Conservation (phyloP, 139 green algal species). For the Axilococcus clingmanii region DNA sequence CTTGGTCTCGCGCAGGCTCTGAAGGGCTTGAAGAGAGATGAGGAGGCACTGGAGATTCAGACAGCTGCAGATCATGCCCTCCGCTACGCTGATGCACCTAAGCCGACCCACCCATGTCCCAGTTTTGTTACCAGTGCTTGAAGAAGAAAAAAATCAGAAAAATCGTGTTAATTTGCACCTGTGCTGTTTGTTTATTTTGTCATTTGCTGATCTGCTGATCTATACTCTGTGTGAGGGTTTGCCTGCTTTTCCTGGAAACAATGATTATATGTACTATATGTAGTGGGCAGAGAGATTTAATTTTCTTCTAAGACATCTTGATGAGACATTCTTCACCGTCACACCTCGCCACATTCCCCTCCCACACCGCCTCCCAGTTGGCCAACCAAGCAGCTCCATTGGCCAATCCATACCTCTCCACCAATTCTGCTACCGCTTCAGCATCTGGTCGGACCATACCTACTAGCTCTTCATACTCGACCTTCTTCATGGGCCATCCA, state of each 20-base stretch:
- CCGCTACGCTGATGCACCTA: too few relatives aligned
- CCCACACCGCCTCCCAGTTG: constrained; percentile 6
- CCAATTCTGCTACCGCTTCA: constrained; percentile 2
- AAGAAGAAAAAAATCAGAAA: too few relatives aligned
- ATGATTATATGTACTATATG: too few relatives aligned
- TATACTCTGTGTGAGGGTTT: too few relatives aligned
- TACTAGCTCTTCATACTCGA: constrained; percentile 4
- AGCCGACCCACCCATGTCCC: too few relatives aligned
- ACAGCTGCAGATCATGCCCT: too few relatives aligned
- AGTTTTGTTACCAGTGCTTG: too few relatives aligned
- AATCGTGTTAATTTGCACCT: too few relatives aligned
- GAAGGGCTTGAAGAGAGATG: neutral
- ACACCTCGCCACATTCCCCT: constrained; percentile 5
- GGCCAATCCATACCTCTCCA: constrained; percentile 1
- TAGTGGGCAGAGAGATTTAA: too few relatives aligned
- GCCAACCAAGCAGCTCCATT: constrained; percentile 2
- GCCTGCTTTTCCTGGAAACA: too few relatives aligned
- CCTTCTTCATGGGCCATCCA: constrained; percentile 9
- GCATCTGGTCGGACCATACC: constrained; percentile 1
- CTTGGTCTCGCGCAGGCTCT: constrained; percentile 23
- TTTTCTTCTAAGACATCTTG: constrained; percentile 1
- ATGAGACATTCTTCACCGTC: constrained; percentile 9
- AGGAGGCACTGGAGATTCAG: neutral
- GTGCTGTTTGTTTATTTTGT: too few relatives aligned
- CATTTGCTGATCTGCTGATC: too few relatives aligned